Percentiles rank a stretch among this genome's conserved stretches.
phyloP scores from a whole-genome alignment of 2,329 filamentous ascomycete genomes.

The Iodosphaeria phyllophila region DNA sequence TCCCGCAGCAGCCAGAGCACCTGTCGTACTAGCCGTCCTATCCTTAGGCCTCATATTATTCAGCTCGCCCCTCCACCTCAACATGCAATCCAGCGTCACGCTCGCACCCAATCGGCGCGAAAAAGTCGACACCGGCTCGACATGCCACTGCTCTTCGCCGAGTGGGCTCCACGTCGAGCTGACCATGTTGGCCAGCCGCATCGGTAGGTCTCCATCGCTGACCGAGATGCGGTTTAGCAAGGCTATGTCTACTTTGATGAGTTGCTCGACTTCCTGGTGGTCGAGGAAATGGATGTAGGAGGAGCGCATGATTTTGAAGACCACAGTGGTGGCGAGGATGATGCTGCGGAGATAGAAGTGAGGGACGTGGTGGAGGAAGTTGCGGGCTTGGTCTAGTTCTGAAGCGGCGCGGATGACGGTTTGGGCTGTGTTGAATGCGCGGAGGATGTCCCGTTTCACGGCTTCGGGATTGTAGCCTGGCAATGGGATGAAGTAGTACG shows the following conservation, averaged over 20 bases:
- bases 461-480: constrained; percentile 17
- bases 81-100: constrained; percentile 29
- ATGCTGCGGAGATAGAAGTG: constrained; percentile 29
- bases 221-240: constrained; percentile 24
- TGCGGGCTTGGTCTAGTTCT: constrained; percentile 20
- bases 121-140: constrained; percentile 20
- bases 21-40: no score
- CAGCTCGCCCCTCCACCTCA: constrained; percentile 20
- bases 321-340: constrained; percentile 24
- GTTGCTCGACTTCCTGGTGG: constrained; percentile 6
- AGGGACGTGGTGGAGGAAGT: constrained; percentile 24
- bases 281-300: constrained; percentile 16
- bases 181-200: constrained; percentile 24
- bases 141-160: constrained; percentile 14
- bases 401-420: constrained; percentile 22
- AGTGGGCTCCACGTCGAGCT: constrained; percentile 25
- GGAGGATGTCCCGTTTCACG: constrained; percentile 24
- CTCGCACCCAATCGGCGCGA: constrained; percentile 28
- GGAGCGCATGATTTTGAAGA: constrained; percentile 26
- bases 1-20: background rate
- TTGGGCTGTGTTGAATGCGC: constrained; percentile 28
- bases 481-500: constrained; percentile 29
- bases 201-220: constrained; percentile 27
- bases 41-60: constrained; percentile 2
- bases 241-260: constrained; percentile 14